These are phyloP conservation scores for Euphorbia pulcherrima DNA, from an alignment of 345 rosid species.

Conservation along the genomic window DNA sequence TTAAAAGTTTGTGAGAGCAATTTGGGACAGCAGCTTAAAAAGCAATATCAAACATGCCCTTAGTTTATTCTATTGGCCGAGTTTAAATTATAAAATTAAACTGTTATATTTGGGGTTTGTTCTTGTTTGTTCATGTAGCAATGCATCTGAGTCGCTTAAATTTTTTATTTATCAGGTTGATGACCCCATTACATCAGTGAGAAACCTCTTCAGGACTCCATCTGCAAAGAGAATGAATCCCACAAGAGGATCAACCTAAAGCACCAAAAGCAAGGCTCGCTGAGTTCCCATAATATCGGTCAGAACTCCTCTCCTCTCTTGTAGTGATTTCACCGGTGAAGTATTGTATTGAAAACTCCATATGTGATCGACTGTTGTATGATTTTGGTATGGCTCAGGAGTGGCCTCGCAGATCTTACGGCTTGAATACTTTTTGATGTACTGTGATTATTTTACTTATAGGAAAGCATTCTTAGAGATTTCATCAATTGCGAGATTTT, in stretches of 20 bases:
- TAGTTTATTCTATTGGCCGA: background rate
- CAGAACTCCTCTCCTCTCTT: background rate
- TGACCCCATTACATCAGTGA: slow-evolving; percentile 68
- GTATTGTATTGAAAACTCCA: background rate
- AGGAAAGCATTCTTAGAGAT: background rate
- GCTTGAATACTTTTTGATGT: background rate
- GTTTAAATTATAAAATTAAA: background rate
- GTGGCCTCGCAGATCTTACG: background rate
- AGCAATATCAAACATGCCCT: too few species aligned
- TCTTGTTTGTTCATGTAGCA: background rate
- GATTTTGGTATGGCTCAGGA: background rate
- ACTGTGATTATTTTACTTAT: background rate
- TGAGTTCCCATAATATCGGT: slow-evolving; percentile 4
- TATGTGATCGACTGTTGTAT: slow-evolving; percentile 1
- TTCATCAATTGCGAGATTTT: slow-evolving; percentile 3
- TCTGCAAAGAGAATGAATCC: slow-evolving; percentile 48
- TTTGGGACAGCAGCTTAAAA: too few species aligned
- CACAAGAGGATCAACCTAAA: slow-evolving; percentile 30
- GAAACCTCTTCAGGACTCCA: slow-evolving; percentile 64
- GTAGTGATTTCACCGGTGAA: background rate
- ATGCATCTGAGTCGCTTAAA: background rate
- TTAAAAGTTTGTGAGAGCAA: too few species aligned
- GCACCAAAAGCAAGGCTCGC: slow-evolving; percentile 4
- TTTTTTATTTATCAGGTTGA: slow-evolving; percentile 45
- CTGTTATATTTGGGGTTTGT: background rate